phyloP scores from a whole-genome alignment of 2,329 filamentous ascomycete species.

The Aspergillus piperis region DNA sequence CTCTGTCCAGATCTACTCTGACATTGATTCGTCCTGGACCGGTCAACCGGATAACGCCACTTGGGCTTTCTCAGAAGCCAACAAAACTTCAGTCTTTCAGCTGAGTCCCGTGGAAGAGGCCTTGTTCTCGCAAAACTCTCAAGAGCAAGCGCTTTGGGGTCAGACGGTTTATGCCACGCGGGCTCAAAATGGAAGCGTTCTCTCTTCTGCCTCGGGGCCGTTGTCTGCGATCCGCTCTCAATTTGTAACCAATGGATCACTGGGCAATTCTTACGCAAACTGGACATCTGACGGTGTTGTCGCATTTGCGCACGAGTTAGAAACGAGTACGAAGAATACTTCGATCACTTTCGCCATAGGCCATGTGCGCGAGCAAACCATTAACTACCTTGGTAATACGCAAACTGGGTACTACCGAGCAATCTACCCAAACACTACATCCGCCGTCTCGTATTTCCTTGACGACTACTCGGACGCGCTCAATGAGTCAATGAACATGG shows the following conservation, averaged over 20 bases:
- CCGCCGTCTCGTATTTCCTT: slow-evolving; percentile 38
- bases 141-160: slow-evolving; percentile 42
- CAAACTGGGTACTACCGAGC: slow-evolving; percentile 40
- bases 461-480: slow-evolving; percentile 39
- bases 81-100: slow-evolving; percentile 32
- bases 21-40: slow-evolving; percentile 45
- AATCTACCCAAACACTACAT: slow-evolving; percentile 28
- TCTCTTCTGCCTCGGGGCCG: slow-evolving; percentile 32
- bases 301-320: slow-evolving; percentile 41
- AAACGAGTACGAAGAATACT: slow-evolving; percentile 22
- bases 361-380: slow-evolving; percentile 37
- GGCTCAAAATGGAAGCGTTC: slow-evolving; percentile 16
- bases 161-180: slow-evolving; percentile 41
- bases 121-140: slow-evolving; percentile 32
- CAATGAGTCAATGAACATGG: slow-evolving; percentile 32
- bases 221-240: slow-evolving; percentile 26
- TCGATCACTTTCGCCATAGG: slow-evolving; percentile 45
- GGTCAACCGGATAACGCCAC: slow-evolving; percentile 31
- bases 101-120: slow-evolving; percentile 29
- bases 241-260: slow-evolving; percentile 34
- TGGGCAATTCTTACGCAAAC: slow-evolving; percentile 23
- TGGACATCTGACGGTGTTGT: slow-evolving; percentile 33
- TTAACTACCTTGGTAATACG: slow-evolving; percentile 39
- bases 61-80: slow-evolving; percentile 25
- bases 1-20: slow-evolving; percentile 42